Percentiles rank a stretch among this genome's conserved stretches.
Conservation (phyloP, 2,329 filamentous ascomycete species). For the Amphichorda felina region DNA sequence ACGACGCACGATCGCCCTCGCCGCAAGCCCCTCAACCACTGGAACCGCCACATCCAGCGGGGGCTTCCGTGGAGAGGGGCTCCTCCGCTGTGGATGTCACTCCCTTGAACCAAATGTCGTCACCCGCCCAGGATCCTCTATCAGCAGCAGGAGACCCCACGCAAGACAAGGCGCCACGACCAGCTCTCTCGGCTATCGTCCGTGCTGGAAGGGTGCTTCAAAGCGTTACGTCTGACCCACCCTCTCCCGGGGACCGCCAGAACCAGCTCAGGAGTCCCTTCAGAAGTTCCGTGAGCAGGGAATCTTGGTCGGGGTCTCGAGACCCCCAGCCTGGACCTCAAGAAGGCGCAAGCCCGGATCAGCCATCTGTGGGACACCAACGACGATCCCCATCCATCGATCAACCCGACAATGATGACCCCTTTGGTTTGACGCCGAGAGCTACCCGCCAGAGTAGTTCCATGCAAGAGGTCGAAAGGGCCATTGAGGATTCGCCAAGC, state of each 20-base stretch:
- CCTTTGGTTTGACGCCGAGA: slow-evolving; percentile 13
- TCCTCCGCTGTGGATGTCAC: slow-evolving; percentile 16
- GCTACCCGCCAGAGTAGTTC: slow-evolving; percentile 18
- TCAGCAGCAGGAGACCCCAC: slow-evolving; percentile 15
- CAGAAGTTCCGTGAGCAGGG: slow-evolving; percentile 24
- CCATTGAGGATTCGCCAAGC: slow-evolving; percentile 5
- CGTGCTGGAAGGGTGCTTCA: slow-evolving; percentile 43
- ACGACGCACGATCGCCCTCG: slow-evolving; percentile 2
- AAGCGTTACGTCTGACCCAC: slow-evolving; percentile 45
- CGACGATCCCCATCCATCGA: slow-evolving; percentile 6
- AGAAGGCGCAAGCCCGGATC: slow-evolving; percentile 13
- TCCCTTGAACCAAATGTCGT: slow-evolving; percentile 23
- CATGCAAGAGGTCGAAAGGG: slow-evolving; percentile 18
- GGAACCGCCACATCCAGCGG: neutral
- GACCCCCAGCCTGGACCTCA: slow-evolving; percentile 13
- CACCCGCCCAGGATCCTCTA: slow-evolving; percentile 20
- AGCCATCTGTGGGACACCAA: slow-evolving; percentile 4
- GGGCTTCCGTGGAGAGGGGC: neutral
- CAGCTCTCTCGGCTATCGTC: slow-evolving; percentile 44
- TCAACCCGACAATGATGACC: slow-evolving; percentile 11
- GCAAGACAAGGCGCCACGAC: slow-evolving; percentile 21
- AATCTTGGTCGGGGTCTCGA: slow-evolving; percentile 15
- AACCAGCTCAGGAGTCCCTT: slow-evolving; percentile 45
- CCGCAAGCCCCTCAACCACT: slow-evolving; percentile 2
- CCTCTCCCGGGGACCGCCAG: slow-evolving; percentile 40